Percentiles rank a stretch among this genome's conserved stretches.
Evolutionary conservation across 805 yeast genomes (phyloP).

Genomic region (Candida loeiensis): DNA sequence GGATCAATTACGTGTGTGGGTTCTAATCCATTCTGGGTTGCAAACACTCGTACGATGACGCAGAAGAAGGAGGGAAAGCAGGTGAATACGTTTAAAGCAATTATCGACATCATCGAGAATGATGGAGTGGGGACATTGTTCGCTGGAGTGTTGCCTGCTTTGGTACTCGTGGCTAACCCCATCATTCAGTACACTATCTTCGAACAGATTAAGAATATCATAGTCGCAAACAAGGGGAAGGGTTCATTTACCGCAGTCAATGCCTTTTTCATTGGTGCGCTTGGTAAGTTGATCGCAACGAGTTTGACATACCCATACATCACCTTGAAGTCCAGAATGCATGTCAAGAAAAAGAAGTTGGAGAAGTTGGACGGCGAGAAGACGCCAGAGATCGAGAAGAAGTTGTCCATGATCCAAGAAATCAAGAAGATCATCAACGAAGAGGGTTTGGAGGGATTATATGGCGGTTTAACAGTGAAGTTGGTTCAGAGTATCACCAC

Average conservation of each 20-base stretch:
- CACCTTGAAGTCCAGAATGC: conserved; percentile 87
- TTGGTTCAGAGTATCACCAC: conserved; percentile 79
- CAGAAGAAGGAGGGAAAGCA: conserved; percentile 25
- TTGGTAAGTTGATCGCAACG: conserved; percentile 89
- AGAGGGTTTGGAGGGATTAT: conserved; percentile 76
- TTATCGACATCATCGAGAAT: conserved; percentile 57
- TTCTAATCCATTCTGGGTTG: conserved; percentile 93
- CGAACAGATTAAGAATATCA: conserved; percentile 74
- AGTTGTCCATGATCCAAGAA: conserved; percentile 45
- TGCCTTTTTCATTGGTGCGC: conserved; percentile 83
- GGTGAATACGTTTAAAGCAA: conserved; percentile 49
- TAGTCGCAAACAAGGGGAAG: conserved; percentile 52
- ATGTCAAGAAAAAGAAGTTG: conserved; percentile 44
- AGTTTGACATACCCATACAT: conserved; percentile 86
- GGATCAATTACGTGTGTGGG: conserved; percentile 79
- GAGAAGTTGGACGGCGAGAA: conserved; percentile 19
- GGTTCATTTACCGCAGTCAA: conserved; percentile 59
- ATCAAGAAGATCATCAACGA: conserved; percentile 55
- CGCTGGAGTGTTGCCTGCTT: conserved; percentile 85
- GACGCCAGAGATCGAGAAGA: conserved; percentile 17
- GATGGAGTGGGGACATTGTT: conserved; percentile 75
- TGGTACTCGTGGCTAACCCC: conserved; percentile 82
- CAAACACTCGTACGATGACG: conserved; percentile 86
- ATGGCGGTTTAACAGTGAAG: conserved; percentile 78
- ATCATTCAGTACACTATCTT: conserved; percentile 88